phyloP scores from a whole-genome alignment of 225 moss, liverwort and hornwort species.

The Bryoerythrophyllum caledonicum region DNA sequence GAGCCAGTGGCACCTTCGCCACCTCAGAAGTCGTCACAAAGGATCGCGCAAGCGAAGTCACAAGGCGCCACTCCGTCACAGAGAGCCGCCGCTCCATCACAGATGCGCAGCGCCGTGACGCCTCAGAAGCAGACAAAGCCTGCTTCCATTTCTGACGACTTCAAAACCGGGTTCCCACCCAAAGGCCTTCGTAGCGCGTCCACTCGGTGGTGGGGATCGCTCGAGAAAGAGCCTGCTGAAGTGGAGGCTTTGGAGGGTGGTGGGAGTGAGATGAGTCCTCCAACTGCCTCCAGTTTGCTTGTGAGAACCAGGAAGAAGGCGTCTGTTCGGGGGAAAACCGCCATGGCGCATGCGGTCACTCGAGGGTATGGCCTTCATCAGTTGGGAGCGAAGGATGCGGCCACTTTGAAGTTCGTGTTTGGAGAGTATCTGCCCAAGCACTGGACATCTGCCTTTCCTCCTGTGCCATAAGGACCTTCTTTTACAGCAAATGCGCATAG shows the following conservation, averaged over 20 bases:
- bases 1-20: slow-evolving; percentile 9
- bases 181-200: slow-evolving; percentile 40
- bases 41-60: slow-evolving; percentile 18
- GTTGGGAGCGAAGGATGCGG: slow-evolving; percentile 54
- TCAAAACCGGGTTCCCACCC: slow-evolving; percentile 46
- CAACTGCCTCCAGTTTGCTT: slow-evolving; percentile 51
- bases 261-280: slow-evolving; percentile 22
- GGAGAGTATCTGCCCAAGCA: slow-evolving; percentile 50
- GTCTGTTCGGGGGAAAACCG: slow-evolving; percentile 29
- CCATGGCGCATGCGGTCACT: slow-evolving; percentile 38
- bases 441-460: slow-evolving; percentile 43
- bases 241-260: slow-evolving; percentile 20
- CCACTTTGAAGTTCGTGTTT: slow-evolving; percentile 49
- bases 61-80: slow-evolving; percentile 19
- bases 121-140: slow-evolving; percentile 31
- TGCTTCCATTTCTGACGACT: slow-evolving; percentile 37
- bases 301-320: slow-evolving; percentile 51
- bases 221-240: slow-evolving; percentile 27
- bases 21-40: slow-evolving; percentile 27
- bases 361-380: slow-evolving; percentile 45
- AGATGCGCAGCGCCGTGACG: slow-evolving; percentile 15
- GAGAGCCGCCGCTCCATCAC: slow-evolving; percentile 12
- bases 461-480: slow-evolving; percentile 20
- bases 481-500: background rate
- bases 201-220: slow-evolving; percentile 51